Evolutionary conservation across 1,139 yeast species (phyloP), one percentile per base, ranked within the genome.

Genomic region (Protomyces pachydermus): DNA sequence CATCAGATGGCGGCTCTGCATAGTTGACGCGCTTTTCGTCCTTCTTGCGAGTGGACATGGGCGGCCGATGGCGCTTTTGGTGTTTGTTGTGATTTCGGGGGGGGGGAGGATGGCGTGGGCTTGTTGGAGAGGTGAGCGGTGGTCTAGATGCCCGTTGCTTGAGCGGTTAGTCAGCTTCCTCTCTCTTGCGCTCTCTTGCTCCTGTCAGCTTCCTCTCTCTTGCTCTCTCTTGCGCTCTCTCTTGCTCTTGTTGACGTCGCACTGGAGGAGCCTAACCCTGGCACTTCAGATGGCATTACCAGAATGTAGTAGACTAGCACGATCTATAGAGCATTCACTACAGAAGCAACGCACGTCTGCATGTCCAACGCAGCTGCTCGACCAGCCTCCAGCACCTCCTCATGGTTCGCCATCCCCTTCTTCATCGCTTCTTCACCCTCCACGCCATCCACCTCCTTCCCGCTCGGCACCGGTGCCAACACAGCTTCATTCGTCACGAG

Each of bases 401-500:
- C 87, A 74, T 93, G 98, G 66, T 85, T 85, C 1, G 98, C 97
- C 80, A 85, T 88, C 12, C 96, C 97, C 20, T 81, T 82, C 60
- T 83, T 82, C 72, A 87, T 77, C 3, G 86, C 80, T 6, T 72
- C 71, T 3, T 84, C 83, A 57, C 80, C 77, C 23, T 67, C 75
- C n/a, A 69, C 66, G 14, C 46, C 60, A 42, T 16, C 32, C 10
- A 78, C 79, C 38, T 83, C 87, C 62, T 82, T 77, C 1, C 88
- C 95, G 73, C 88, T 82, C 5, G 91, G 86, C 10, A 96, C 93
- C 65, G 82, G 81, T n/a, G 81, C 87, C 25, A 82, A 81, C 9
- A 91, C 88, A 46, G 89, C 91, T 1, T 83, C 85, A 73, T 93
- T 93, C 35, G 98, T 93, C 68, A 93, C 87, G 68, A 93, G 80